Evolutionary conservation across 75 land plant genomes (phyloP).

Genomic region (Selaginella tamariscina): DNA sequence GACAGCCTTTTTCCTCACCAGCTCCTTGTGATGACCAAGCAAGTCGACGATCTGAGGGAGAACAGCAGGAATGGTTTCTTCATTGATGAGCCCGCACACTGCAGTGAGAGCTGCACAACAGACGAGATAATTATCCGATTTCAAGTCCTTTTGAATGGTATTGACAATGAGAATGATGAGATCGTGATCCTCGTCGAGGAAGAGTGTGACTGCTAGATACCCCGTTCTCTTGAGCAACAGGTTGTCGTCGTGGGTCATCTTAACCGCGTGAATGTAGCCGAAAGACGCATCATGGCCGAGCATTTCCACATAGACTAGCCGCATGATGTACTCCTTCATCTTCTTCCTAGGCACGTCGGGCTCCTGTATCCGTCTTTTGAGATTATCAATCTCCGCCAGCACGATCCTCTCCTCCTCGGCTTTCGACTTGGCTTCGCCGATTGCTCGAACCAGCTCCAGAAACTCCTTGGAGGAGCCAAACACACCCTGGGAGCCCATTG

Average conservation of each 20-base stretch:
- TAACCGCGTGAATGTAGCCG: slow-evolving; percentile 93
- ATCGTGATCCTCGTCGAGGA: slow-evolving; percentile 84
- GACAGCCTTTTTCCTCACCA: slow-evolving; percentile 87
- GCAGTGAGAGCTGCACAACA: slow-evolving; percentile 89
- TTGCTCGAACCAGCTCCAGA: slow-evolving; percentile 80
- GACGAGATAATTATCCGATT: slow-evolving; percentile 81
- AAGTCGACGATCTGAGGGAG: slow-evolving; percentile 88
- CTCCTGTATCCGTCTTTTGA: slow-evolving; percentile 57
- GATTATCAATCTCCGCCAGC: slow-evolving; percentile 61
- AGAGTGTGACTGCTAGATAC: slow-evolving; percentile 81
- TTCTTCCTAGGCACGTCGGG: slow-evolving; percentile 83
- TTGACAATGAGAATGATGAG: slow-evolving; percentile 89
- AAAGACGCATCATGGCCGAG: slow-evolving; percentile 96
- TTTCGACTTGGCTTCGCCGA: slow-evolving; percentile 92
- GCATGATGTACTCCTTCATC: slow-evolving; percentile 90
- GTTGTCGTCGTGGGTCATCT: slow-evolving; percentile 90
- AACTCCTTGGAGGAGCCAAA: slow-evolving; percentile 83
- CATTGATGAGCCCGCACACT: slow-evolving; percentile 81
- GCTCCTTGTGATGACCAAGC: slow-evolving; percentile 61
- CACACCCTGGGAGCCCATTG: slow-evolving; percentile 89
- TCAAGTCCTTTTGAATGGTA: slow-evolving; percentile 93
- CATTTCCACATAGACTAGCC: slow-evolving; percentile 92
- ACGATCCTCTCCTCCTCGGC: slow-evolving; percentile 93
- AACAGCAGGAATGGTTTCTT: slow-evolving; percentile 96
- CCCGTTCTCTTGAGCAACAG: slow-evolving; percentile 70